A percentile compares a stretch with the other conserved stretches of the same genome.
phyloP scores from a whole-genome alignment of 345 rosid species.

The Eucalyptus victrix region DNA sequence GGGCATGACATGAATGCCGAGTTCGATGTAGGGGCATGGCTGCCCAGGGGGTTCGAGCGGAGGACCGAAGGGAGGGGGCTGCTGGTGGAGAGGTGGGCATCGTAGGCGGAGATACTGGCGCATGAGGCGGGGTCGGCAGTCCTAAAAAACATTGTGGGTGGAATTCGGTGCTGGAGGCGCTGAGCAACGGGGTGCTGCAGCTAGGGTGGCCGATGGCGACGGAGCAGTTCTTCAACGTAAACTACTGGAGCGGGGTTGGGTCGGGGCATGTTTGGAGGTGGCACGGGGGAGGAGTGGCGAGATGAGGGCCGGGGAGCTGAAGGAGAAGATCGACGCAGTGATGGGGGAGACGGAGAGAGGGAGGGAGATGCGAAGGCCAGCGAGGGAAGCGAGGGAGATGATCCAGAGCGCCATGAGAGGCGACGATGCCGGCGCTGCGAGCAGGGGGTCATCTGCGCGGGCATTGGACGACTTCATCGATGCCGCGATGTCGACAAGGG shows the following conservation, averaged over 20 bases:
- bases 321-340: constrained; percentile 28
- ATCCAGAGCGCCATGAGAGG: constrained; percentile 16
- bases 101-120: constrained; percentile 46
- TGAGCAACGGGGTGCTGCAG: constrained; percentile 52
- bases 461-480: constrained; percentile 23
- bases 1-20: constrained; percentile 40
- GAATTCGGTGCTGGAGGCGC: constrained; percentile 60
- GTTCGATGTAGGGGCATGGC: constrained; percentile 24
- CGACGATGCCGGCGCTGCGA: not conserved
- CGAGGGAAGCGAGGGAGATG: constrained; percentile 13
- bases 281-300: constrained; percentile 52
- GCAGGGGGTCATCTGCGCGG: not conserved
- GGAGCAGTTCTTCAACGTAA: constrained; percentile 63
- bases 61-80: constrained; percentile 32
- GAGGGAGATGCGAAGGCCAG: constrained; percentile 26
- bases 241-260: constrained; percentile 23
- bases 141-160: constrained; percentile 73
- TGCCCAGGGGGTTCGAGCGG: constrained; percentile 44
- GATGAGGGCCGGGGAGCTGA: constrained; percentile 19
- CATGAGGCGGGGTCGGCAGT: constrained; percentile 42
- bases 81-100: constrained; percentile 52
- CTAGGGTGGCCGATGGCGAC: constrained; percentile 75
- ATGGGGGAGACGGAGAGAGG: constrained; percentile 39
- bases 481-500: constrained; percentile 4
- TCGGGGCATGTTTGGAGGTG: constrained; percentile 49